Conservation (phyloP, 2,329 filamentous ascomycete genomes). For the Tympanopsis confertula region DNA sequence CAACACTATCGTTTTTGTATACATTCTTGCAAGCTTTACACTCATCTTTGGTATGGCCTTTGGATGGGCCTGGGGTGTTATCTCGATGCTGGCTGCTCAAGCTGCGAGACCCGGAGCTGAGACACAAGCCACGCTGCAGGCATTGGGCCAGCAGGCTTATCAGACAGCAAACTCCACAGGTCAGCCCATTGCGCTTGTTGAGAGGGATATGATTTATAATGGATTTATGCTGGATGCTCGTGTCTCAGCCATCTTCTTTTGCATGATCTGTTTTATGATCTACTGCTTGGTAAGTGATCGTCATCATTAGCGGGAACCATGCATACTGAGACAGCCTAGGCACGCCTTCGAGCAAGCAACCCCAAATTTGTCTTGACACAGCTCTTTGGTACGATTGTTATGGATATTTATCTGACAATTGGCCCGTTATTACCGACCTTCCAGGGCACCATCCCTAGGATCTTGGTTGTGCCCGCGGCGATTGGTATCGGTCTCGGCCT, state of each 20-base stretch:
- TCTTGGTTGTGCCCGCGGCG: conserved; percentile 30
- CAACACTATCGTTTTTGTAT: conserved; percentile 29
- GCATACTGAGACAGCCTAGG: conserved; percentile 8
- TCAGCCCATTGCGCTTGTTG: conserved; percentile 11
- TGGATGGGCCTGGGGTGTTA: conserved; percentile 35
- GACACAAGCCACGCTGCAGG: conserved; percentile 17
- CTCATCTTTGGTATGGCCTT: conserved; percentile 31
- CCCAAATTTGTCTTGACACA: conserved; percentile 30
- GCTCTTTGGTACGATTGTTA: conserved; percentile 32
- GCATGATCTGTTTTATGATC: conserved; percentile 28
- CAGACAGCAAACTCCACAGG: conserved; percentile 15
- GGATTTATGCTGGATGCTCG: conserved; percentile 34
- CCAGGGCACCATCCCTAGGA: conserved; percentile 20
- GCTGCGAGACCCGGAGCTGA: conserved; percentile 25
- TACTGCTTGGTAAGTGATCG: conserved; percentile 19
- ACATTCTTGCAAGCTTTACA: conserved; percentile 26
- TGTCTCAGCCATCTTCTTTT: conserved; percentile 22
- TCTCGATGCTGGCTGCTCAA: conserved; percentile 33
- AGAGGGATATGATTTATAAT: conserved; percentile 23
- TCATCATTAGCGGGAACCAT: too few species aligned
- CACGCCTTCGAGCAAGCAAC: conserved; percentile 29
- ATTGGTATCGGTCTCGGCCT: conserved; percentile 31
- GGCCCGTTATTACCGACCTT: conserved; percentile 28
- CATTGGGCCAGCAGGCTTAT: conserved; percentile 22
- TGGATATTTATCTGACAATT: conserved; percentile 29